Evolutionary conservation across 768 basidiomycete species (phyloP).

Genomic region (Mycena rebaudengoi): DNA sequence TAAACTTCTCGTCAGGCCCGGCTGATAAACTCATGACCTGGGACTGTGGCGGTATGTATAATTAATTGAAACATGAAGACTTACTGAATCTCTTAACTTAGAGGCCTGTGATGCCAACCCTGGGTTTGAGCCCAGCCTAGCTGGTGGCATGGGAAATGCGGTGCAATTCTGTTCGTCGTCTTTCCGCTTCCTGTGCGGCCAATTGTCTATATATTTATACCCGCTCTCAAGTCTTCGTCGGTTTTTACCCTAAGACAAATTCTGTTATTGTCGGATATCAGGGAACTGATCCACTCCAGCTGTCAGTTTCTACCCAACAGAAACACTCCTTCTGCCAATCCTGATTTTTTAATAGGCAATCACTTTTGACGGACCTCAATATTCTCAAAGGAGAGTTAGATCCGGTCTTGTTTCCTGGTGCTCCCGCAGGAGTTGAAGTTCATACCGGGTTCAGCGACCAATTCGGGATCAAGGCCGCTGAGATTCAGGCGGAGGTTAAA

Average conservation of each 20-base stretch:
- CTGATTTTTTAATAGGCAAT: constrained; percentile 39
- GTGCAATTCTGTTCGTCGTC: constrained; percentile 42
- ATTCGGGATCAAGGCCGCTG: constrained; percentile 45
- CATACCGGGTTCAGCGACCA: constrained; percentile 61
- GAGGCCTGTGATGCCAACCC: constrained; percentile 43
- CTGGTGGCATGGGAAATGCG: constrained; percentile 41
- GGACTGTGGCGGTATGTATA: constrained; percentile 39
- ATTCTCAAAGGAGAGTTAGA: constrained; percentile 49
- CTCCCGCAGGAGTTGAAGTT: constrained; percentile 48
- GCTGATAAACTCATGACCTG: constrained; percentile 36
- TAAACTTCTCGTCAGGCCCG: constrained; percentile 12
- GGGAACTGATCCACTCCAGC: constrained; percentile 56
- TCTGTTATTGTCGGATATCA: constrained; percentile 60
- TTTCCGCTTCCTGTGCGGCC: background rate
- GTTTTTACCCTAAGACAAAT: constrained; percentile 54
- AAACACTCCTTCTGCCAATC: background rate
- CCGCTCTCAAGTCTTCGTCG: constrained; percentile 42
- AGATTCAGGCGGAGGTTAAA: constrained; percentile 53
- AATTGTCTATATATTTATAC: background rate
- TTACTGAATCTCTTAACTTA: constrained; percentile 5
- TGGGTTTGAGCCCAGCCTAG: constrained; percentile 39
- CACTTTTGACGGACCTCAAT: constrained; percentile 57
- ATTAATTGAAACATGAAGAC: background rate
- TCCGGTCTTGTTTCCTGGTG: constrained; percentile 57
- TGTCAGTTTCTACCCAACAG: constrained; percentile 40